Evolutionary conservation across 495 filamentous ascomycete genomes (phyloP).

Genomic region (Penicillium subrubescens): DNA sequence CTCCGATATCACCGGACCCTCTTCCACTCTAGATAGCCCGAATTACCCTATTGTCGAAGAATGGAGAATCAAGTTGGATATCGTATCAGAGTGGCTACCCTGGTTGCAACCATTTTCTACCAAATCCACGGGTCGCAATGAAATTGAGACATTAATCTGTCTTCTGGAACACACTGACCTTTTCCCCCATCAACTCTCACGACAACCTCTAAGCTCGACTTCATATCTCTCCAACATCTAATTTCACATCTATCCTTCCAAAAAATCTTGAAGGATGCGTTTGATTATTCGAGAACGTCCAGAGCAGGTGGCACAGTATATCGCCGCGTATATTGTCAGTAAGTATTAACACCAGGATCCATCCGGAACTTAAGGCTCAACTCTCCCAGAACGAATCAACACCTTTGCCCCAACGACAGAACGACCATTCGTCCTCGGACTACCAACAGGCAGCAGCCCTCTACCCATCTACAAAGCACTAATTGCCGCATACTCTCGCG

Average conservation of each 20-base stretch:
- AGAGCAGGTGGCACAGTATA: background rate
- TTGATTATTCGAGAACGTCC: slow-evolving; percentile 1
- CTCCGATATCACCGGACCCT: slow-evolving; percentile 4
- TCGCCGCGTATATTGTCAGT: slow-evolving; percentile 3
- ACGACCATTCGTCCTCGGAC: background rate
- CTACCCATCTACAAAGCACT: background rate
- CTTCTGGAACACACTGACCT: background rate
- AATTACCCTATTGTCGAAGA: background rate
- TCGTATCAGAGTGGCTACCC: background rate
- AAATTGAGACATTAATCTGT: background rate
- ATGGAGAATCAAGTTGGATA: background rate
- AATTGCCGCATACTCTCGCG: background rate
- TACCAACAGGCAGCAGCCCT: slow-evolving; percentile 1
- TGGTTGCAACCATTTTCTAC: background rate
- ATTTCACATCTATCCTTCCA: background rate
- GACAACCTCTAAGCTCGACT: background rate
- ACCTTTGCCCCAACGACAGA: background rate
- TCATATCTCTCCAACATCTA: background rate
- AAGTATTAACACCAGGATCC: background rate
- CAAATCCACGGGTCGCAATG: background rate
- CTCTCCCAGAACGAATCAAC: slow-evolving; percentile 2
- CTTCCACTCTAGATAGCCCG: background rate
- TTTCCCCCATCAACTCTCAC: background rate
- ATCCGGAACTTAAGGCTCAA: background rate
- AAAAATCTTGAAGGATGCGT: background rate